Evolutionary conservation across 176 grass and related monocot species (phyloP).

Genomic region (Pharus latifolius): DNA sequence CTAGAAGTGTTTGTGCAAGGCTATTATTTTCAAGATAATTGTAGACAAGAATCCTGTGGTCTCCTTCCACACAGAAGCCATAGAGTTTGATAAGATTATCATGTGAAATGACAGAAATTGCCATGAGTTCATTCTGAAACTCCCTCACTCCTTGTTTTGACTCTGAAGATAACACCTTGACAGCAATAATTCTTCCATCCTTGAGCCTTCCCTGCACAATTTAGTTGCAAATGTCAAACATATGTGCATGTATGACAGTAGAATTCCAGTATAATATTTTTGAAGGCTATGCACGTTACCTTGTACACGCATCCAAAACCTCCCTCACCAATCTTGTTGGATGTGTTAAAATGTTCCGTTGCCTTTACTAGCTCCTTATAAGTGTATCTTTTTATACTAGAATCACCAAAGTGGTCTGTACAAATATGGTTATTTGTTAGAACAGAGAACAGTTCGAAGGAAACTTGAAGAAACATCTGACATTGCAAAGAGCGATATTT

Average conservation of each 20-base stretch:
- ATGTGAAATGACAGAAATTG: conserved; percentile 51
- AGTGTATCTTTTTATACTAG: conserved; percentile 35
- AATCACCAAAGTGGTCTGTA: conserved; percentile 23
- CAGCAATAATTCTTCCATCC: conserved; percentile 48
- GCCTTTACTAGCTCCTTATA: conserved; percentile 51
- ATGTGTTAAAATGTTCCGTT: conserved; percentile 38
- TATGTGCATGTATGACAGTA: neutral
- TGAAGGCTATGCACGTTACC: conserved; percentile 38
- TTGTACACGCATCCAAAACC: conserved; percentile 80
- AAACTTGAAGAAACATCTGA: neutral
- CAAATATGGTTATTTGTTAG: neutral
- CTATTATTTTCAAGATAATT: conserved; percentile 79
- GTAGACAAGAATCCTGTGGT: conserved; percentile 70
- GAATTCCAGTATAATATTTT: neutral
- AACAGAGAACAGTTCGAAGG: conserved; percentile 3
- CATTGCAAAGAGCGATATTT: conserved; percentile 13
- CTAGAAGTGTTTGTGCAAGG: conserved; percentile 65
- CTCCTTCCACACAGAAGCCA: conserved; percentile 53
- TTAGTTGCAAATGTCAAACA: neutral
- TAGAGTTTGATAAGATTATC: conserved; percentile 65
- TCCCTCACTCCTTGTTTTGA: conserved; percentile 64
- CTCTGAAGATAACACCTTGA: conserved; percentile 54
- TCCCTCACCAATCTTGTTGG: conserved; percentile 67
- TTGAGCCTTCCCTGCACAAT: conserved; percentile 44
- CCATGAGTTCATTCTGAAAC: conserved; percentile 44